Evolutionary conservation across 192 early-diverging fungal species (phyloP).

Genomic region (Rhizoclosmatium globosum): DNA sequence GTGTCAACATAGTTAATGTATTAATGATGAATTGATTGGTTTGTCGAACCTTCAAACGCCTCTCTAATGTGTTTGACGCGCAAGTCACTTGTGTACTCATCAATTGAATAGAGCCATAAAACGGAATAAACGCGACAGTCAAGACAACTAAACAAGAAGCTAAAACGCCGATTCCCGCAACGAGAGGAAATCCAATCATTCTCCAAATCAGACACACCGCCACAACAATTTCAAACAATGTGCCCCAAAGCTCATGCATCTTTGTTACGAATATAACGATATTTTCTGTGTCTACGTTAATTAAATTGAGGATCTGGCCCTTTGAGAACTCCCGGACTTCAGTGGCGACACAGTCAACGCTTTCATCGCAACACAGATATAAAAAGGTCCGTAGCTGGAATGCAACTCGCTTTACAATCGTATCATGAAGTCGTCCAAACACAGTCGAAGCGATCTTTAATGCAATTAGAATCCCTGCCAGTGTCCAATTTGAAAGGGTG

Average conservation of each 20-base stretch:
- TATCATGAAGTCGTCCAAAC: not conserved
- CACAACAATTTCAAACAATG: constrained; percentile 16
- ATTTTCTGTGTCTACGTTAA: constrained; percentile 33
- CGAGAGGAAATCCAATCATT: constrained; percentile 28
- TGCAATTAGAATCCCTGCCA: constrained; percentile 2
- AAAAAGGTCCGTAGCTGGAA: constrained; percentile 25
- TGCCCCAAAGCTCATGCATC: not conserved
- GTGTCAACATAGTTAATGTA: too few species aligned
- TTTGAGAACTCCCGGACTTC: not conserved
- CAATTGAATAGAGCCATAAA: constrained; percentile 14
- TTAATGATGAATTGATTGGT: too few species aligned
- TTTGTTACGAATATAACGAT: not conserved
- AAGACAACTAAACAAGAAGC: not conserved
- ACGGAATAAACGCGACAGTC: constrained; percentile 18
- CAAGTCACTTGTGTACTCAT: constrained; percentile 29
- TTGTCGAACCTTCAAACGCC: constrained; percentile 24
- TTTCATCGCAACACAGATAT: constrained; percentile 18
- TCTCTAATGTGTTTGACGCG: constrained; percentile 47
- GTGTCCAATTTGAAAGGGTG: not conserved
- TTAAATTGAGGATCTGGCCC: constrained; percentile 34
- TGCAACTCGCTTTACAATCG: constrained; percentile 3
- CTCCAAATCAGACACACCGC: constrained; percentile 13
- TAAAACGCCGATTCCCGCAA: constrained; percentile 14
- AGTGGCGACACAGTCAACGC: not conserved
- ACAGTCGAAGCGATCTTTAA: not conserved